Base-by-base conservation (phyloP, 2,329 filamentous ascomycete species). In the Cercospora canescens region DNA sequence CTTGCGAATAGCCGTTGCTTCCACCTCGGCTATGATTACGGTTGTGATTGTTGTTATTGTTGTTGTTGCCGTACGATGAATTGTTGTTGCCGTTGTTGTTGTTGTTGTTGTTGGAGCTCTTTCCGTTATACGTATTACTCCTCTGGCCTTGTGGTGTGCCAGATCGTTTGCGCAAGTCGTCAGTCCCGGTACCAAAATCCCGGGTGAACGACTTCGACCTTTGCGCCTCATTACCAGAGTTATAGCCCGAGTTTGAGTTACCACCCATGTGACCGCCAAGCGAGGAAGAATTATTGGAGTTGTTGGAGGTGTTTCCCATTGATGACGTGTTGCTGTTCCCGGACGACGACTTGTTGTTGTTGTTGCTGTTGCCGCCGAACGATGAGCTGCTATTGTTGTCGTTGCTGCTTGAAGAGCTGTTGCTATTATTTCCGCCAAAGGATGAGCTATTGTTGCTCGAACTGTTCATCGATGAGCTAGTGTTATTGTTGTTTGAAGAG, bases 161-260 rank as follows among this genome's bases (percentile, higher is more conserved):
- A 34, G 54, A 61, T 14, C 59, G 48, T 50, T 62, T 62, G 30
- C 50, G 30, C 12, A 62, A 16, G n/a, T 62, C 64, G 30, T 66
- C 60, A 24, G 64, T 66, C 6, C 64, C 64, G 14, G 61, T 62
- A 14, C 64, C 64, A 2, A 62, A 63, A 34, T 66, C 64, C 21
- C 64, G 56, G 1, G 64, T 66, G 60, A 35, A 66, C 4, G 64
- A 66, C 18, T 60, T 63, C 1, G 64, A 63, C 7, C 64, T 45
- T 14, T 66, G 64, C 7, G 52, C 56, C 24, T 62, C 64, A 24
- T 30, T 63, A 26, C 61, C 60, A 62, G 60, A 62, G 24, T 56
- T 62, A 34, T 62, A 62, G 11, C 60, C 60, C 4, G 60, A 54
- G 21, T 34, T 35, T 12, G 45, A 52, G 3, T 26, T 50, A 21